Base-by-base conservation (phyloP, 805 yeast species). In the Lipomyces yamanashiensis region DNA sequence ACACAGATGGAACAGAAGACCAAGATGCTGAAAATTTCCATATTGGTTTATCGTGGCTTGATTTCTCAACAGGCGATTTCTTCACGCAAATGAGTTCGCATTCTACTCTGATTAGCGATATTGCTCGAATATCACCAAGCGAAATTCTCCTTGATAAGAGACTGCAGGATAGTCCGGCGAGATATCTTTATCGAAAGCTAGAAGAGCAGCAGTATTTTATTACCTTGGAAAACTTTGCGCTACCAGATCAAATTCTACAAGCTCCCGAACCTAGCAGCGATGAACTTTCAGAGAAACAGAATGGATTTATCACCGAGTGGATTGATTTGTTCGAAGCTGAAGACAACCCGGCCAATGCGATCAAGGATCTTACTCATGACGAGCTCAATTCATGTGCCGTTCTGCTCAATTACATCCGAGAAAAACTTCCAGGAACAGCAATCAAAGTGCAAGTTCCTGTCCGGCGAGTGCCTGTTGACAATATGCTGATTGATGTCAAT, bases 1-100 rank as follows among this genome's bases (percentile, higher is more conserved):
- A 60, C 19, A 39, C 61, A 5, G 61, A 60, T 37, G 67, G 58
- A 15, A 23, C 19, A n/a, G 56, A 57, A 9, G 59, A 62, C 37
- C 13, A 37, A 2, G 64, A 57, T n/a, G 61, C 51, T 7, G 67
- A 64, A 19, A 21, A 49, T 43, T 64, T 60, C 23, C 58, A 59
- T 37, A 80, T 92, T 2, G 97, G 97, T 0, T 71, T 95, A 0
- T 82, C 92, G 36, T 95, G 98, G 98, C 83, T 88, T 49, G 99
- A 95, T 76, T 79, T 93, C 0, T 88, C 95, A 0, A 85, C 93
- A 0, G 98, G 98, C 0, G 86, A 85, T 23, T 83, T 90, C 51
- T 85, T 80, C 70, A 88, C 88, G 1, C 90, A 90, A 71, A 83
- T 84, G 54, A 84, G 90, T 0, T 80, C 82, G 0, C 71, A 87